Evolutionary conservation across 345 rosid genomes (phyloP).

Genomic region (Eutrema heterophyllum): DNA sequence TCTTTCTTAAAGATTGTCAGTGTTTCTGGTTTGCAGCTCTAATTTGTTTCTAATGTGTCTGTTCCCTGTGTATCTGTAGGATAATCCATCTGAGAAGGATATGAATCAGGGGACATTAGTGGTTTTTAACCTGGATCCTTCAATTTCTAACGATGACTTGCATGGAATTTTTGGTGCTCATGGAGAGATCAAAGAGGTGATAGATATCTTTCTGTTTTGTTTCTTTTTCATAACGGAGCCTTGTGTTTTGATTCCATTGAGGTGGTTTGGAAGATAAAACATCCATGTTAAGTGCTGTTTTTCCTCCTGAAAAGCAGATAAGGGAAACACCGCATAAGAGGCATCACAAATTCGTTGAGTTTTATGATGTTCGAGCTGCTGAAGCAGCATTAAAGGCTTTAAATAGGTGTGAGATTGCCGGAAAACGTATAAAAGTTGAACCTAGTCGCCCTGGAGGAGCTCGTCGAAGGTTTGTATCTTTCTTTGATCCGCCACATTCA

Average conservation of each 20-base stretch:
- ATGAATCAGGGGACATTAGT: constrained; percentile 81
- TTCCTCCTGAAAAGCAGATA: constrained; percentile 42
- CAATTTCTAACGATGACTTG: constrained; percentile 78
- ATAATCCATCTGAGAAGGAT: constrained; percentile 70
- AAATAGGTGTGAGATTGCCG: constrained; percentile 78
- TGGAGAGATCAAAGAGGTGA: constrained; percentile 89
- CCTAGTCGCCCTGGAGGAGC: constrained; percentile 93
- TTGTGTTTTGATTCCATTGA: not conserved
- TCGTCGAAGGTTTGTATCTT: constrained; percentile 48
- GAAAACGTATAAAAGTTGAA: constrained; percentile 80
- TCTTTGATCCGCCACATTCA: not conserved
- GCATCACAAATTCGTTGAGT: constrained; percentile 83
- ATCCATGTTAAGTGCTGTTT: not conserved
- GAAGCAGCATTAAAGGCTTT: constrained; percentile 73
- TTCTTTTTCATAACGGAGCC: not conserved
- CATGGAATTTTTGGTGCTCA: constrained; percentile 68
- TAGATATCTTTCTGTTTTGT: not conserved
- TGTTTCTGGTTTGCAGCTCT: not conserved
- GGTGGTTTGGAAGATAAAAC: not conserved
- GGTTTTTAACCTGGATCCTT: constrained; percentile 75
- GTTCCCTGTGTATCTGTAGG: constrained; percentile 33
- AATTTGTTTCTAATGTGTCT: not conserved
- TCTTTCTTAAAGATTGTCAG: not conserved
- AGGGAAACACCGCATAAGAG: constrained; percentile 84
- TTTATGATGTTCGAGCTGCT: constrained; percentile 76